Evolutionary conservation across 768 basidiomycete species (phyloP), one percentile per base, ranked within the genome.

Genomic region (Tephrocybe sp.): DNA sequence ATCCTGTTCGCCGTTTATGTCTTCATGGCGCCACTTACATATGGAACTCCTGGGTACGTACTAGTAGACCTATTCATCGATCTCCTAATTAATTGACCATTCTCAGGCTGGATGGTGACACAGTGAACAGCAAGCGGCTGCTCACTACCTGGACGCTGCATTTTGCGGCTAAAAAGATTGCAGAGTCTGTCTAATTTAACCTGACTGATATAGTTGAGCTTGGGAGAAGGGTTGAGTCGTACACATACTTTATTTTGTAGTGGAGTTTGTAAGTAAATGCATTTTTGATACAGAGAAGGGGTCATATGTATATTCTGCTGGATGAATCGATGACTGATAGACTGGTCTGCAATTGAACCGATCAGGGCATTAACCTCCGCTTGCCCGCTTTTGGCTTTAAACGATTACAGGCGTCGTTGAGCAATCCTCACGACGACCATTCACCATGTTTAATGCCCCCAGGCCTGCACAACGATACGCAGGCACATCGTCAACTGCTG

Each of bases 71-170:
- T 45, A 37, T 34, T 41, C 54, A 42, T n/a, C 40, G 36, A n/a
- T n/a, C 21, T 25, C 57, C 51, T 43, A 45, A 59, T 65, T 18
- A 63, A 58, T 51, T 34, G 14, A 45, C 17, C 21, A 14, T 60
- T 38, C 54, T 23, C 30, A 96, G 94, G 37, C 75, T 98, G 70
- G 84, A 86, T 34, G 91, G 93, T 17, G 86, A 91, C 24, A 73
- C 84, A 62, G 93, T 99, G 58, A 93, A 93, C 66, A 75, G 82
- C 61, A 83, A 90, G 67, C 81, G 93, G 53, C 68, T 98, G 32
- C 72, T 98, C 50, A 83, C 85, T 23, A 89, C 86, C 51, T 98
- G 96, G 96, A 96, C 93, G 28, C 75, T 98, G 65, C 94, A 98
- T 74, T 93, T 93, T 62, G 89, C 89, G 26, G 88, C 83, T 23